Conservation (phyloP, 1,139 yeast species). For the Suhomyces wounanorum region DNA sequence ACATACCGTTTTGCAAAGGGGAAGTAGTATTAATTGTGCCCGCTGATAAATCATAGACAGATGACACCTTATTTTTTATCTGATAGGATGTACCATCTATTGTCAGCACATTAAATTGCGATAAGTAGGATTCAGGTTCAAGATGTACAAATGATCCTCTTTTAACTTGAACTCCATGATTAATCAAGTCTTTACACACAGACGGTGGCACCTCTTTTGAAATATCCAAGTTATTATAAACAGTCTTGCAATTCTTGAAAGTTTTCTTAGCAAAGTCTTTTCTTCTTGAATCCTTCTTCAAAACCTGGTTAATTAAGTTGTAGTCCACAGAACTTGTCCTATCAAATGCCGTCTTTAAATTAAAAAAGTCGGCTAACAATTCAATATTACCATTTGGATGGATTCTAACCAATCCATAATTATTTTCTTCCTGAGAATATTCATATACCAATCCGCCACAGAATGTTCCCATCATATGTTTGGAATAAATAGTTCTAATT, state of each 20-base stretch:
- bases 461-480: constrained; percentile 75
- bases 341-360: constrained; percentile 52
- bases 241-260: constrained; percentile 28
- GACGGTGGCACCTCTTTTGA: constrained; percentile 50
- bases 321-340: constrained; percentile 31
- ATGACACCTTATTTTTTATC: constrained; percentile 21
- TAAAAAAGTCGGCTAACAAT: constrained; percentile 54
- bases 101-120: constrained; percentile 38
- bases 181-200: constrained; percentile 47
- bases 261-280: constrained; percentile 16
- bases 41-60: constrained; percentile 25
- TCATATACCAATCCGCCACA: constrained; percentile 95
- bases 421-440: constrained; percentile 82
- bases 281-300: neutral
- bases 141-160: constrained; percentile 52
- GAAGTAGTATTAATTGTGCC: constrained; percentile 12
- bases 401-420: constrained; percentile 81
- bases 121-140: constrained; percentile 37
- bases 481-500: constrained; percentile 67
- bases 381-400: constrained; percentile 57
- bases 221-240: constrained; percentile 55
- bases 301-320: constrained; percentile 20
- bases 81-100: constrained; percentile 36
- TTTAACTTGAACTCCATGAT: constrained; percentile 46
- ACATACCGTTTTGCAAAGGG: constrained; percentile 18